Conservation (phyloP, 2,329 filamentous ascomycete genomes). For the Colletotrichum caudatum region DNA sequence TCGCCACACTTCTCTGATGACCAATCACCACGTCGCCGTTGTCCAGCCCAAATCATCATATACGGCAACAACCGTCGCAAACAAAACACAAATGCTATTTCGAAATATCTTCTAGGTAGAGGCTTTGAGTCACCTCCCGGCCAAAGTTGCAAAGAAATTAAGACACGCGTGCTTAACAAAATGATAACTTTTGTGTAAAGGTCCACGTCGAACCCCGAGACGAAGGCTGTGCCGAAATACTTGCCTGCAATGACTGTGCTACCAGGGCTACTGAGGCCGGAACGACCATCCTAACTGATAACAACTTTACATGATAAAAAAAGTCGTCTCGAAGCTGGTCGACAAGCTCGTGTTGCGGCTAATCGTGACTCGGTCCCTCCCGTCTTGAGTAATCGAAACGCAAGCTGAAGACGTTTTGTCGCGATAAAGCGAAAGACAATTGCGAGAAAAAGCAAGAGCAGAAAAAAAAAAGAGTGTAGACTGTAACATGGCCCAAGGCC, state of each 20-base stretch:
- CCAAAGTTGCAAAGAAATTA: background rate
- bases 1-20: constrained; percentile 5
- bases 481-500: constrained; percentile 9
- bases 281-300: constrained; percentile 7
- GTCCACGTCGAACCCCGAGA: constrained; percentile 12
- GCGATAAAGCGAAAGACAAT: constrained; percentile 10
- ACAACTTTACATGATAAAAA: constrained; percentile 17
- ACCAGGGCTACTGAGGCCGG: background rate
- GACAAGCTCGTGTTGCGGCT: background rate
- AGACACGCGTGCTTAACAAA: constrained; percentile 4
- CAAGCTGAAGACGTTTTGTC: constrained; percentile 19
- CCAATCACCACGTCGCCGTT: constrained; percentile 38
- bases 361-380: constrained; percentile 1
- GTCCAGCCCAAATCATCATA: constrained; percentile 41
- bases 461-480: background rate
- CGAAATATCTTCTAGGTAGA: constrained; percentile 29
- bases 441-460: background rate
- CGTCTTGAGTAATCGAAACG: constrained; percentile 3
- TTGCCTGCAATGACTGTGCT: constrained; percentile 8
- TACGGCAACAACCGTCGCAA: constrained; percentile 48
- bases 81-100: constrained; percentile 54
- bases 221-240: constrained; percentile 6
- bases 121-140: constrained; percentile 1
- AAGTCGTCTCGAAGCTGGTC: constrained; percentile 1
- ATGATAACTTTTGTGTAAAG: constrained; percentile 25